phyloP scores from a whole-genome alignment of 139 green algal species.

The Chlamydomonas sphaeroides region DNA sequence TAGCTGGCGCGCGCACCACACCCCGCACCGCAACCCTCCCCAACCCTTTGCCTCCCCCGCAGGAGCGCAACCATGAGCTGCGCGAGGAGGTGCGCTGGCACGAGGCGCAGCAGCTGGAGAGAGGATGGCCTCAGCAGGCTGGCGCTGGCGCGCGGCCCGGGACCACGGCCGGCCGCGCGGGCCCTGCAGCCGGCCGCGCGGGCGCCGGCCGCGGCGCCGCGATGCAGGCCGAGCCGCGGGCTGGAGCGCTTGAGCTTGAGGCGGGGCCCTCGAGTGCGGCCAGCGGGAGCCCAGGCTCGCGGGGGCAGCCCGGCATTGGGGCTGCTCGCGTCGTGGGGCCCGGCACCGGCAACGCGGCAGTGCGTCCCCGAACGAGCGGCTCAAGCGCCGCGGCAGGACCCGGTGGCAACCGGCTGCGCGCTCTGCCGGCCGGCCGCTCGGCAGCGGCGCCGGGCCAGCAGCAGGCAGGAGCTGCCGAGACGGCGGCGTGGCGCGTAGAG shows the following conservation, averaged over 20 bases:
- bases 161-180: constrained; percentile 4
- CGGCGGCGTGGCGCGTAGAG: neutral
- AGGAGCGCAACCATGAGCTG: constrained; percentile 75
- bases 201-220: neutral
- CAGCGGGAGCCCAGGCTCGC: neutral
- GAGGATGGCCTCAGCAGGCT: constrained; percentile 8
- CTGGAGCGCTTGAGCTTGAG: neutral
- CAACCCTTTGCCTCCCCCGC: no score
- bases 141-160: neutral
- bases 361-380: no score
- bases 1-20: no score
- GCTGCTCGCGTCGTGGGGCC: no score
- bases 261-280: no score
- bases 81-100: constrained; percentile 80
- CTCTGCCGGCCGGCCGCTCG: no score
- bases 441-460: no score
- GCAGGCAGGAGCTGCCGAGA: constrained; percentile 26
- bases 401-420: no score
- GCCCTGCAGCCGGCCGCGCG: neutral
- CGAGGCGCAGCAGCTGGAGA: constrained; percentile 71
- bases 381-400: no score
- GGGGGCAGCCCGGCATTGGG: no score
- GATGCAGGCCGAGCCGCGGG: constrained; percentile 1
- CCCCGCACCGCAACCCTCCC: no score
- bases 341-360: no score